Conservation (phyloP, 2,329 filamentous ascomycete species). For the Aspergillus aculeatus region DNA sequence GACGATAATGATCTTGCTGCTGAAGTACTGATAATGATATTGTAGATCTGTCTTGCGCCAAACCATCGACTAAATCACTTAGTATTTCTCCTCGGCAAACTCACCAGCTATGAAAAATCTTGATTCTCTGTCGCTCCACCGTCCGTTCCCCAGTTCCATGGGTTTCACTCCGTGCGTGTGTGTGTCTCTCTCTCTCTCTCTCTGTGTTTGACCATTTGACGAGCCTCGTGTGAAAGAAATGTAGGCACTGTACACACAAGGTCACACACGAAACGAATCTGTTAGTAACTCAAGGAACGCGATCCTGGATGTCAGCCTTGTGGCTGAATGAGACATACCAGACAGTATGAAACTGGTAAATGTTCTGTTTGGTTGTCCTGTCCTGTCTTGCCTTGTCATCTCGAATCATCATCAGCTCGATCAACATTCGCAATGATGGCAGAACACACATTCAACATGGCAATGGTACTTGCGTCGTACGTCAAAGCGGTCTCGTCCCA, state of each 20-base stretch:
- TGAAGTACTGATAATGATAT: not conserved
- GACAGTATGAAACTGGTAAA: not conserved
- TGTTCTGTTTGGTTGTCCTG: conserved; percentile 7
- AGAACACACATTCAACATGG: not conserved
- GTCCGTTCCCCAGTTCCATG: conserved; percentile 1
- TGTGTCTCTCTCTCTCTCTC: not conserved
- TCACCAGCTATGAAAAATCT: not conserved
- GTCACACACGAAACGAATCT: conserved; percentile 1
- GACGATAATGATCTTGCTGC: not conserved
- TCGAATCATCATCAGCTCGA: not conserved
- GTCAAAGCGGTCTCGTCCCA: not conserved
- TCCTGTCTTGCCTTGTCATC: not conserved
- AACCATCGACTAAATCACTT: too few relatives aligned
- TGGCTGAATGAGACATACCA: not conserved
- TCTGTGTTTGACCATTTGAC: not conserved
- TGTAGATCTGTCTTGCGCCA: not conserved
- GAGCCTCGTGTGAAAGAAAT: conserved; percentile 3
- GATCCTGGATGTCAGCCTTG: conserved; percentile 6
- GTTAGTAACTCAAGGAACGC: not conserved
- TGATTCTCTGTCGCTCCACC: conserved; percentile 1
- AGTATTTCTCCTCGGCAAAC: not conserved
- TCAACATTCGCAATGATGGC: not conserved
- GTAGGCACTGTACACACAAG: not conserved
- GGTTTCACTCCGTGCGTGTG: not conserved
- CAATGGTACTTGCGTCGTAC: conserved; percentile 4